Evolutionary conservation across 805 yeast genomes (phyloP).

Genomic region (Saccharomycopsis sp.): DNA sequence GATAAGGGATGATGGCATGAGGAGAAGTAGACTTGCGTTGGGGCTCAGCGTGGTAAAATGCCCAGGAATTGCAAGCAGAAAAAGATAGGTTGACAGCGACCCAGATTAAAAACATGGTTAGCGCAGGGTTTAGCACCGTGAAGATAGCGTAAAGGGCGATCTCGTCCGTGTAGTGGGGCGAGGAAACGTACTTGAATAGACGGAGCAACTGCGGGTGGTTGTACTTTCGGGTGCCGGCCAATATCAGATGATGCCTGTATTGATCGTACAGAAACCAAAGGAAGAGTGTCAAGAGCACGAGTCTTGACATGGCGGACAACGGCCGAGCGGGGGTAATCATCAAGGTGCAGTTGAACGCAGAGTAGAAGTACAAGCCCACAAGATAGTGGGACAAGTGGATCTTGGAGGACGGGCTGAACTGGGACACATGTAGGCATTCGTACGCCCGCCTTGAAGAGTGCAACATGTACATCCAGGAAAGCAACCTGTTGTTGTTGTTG

Average conservation of each 20-base stretch:
- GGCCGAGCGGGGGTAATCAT: neutral
- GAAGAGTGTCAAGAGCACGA: constrained; percentile 23
- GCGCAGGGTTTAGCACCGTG: neutral
- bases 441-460: constrained; percentile 49
- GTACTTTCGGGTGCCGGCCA: constrained; percentile 46
- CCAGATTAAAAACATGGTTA: constrained; percentile 9
- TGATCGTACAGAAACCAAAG: constrained; percentile 37
- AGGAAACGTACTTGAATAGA: constrained; percentile 40
- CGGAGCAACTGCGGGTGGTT: constrained; percentile 45
- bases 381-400: constrained; percentile 62
- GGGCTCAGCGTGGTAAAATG: constrained; percentile 5
- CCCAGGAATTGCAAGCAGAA: constrained; percentile 10
- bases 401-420: constrained; percentile 37
- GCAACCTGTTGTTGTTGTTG: too few species aligned
- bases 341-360: constrained; percentile 31
- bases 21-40: constrained; percentile 7
- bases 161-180: constrained; percentile 70
- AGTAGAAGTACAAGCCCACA: constrained; percentile 54
- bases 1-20: constrained; percentile 16
- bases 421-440: constrained; percentile 46
- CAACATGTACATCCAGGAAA: too few species aligned
- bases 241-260: constrained; percentile 26
- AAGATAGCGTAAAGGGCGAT: constrained; percentile 38
- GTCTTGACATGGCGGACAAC: neutral
- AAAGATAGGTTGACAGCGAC: constrained; percentile 12